phyloP scores from a whole-genome alignment of 2,329 filamentous ascomycete genomes.

The Fusarium clavum region DNA sequence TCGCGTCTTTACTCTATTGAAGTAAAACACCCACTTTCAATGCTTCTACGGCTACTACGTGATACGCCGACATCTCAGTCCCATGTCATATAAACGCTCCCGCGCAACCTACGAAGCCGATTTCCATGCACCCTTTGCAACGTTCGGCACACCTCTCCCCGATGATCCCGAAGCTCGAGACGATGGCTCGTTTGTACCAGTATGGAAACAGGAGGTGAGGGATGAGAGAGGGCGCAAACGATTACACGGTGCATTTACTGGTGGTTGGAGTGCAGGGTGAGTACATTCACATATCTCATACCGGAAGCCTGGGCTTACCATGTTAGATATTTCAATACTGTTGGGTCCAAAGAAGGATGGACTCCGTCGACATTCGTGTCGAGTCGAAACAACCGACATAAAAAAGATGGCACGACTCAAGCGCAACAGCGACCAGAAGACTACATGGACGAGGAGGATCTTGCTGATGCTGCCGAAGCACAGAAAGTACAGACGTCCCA shows the following conservation, averaged over 20 bases:
- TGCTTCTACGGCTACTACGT: slow-evolving; percentile 22
- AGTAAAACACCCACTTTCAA: slow-evolving; percentile 7
- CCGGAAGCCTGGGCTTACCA: slow-evolving; percentile 20
- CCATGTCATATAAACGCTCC: slow-evolving; percentile 84
- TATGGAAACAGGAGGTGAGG: slow-evolving; percentile 99
- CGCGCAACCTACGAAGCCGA: slow-evolving; percentile 83
- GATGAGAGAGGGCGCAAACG: slow-evolving; percentile 92
- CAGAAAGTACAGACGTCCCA: slow-evolving; percentile 78
- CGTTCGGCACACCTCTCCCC: slow-evolving; percentile 88
- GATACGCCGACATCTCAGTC: slow-evolving; percentile 18
- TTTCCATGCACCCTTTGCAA: slow-evolving; percentile 76
- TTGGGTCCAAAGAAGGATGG: slow-evolving; percentile 99
- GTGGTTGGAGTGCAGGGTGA: slow-evolving; percentile 95
- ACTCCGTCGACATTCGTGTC: slow-evolving; percentile 92
- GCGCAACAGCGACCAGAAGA: slow-evolving; percentile 80
- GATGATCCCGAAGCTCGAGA: slow-evolving; percentile 83
- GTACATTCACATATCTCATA: slow-evolving; percentile 44
- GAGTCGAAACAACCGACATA: slow-evolving; percentile 81
- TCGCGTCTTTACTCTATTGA: slow-evolving; percentile 1
- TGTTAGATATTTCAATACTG: slow-evolving; percentile 91
- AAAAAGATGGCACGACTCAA: slow-evolving; percentile 71
- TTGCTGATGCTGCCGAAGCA: slow-evolving; percentile 85
- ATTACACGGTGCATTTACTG: slow-evolving; percentile 95
- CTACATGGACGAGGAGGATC: slow-evolving; percentile 98
- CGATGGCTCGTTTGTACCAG: slow-evolving; percentile 89